phyloP scores from a whole-genome alignment of 441 rosid genomes.

The Euphorbia celastroides region DNA sequence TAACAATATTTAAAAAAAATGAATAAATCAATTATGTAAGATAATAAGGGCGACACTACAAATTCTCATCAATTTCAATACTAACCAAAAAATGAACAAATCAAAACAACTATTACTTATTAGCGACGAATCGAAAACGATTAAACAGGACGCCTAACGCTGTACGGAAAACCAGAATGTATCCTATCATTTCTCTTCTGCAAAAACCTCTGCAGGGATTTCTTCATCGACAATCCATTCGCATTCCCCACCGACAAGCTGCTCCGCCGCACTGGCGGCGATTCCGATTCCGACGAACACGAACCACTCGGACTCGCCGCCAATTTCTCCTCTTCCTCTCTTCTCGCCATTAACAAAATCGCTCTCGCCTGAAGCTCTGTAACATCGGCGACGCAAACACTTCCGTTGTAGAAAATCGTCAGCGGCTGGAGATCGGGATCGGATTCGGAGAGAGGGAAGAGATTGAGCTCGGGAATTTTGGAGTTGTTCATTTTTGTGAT shows the following conservation, averaged over 20 bases:
- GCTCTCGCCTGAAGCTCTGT: conserved; percentile 26
- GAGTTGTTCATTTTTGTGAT: conserved; percentile 16
- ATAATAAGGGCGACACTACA: too few relatives aligned
- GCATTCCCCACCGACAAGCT: too few relatives aligned
- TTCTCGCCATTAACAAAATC: conserved; percentile 17
- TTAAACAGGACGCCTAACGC: not conserved
- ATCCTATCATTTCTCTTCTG: conserved; percentile 30
- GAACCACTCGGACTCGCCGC: not conserved
- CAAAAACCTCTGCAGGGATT: conserved; percentile 64
- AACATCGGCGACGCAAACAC: conserved; percentile 19
- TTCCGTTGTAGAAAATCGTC: conserved; percentile 24
- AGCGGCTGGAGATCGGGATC: conserved; percentile 14
- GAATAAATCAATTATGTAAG: too few relatives aligned
- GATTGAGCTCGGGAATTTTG: conserved; percentile 24
- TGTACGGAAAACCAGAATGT: conserved; percentile 14
- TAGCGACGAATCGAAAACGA: too few relatives aligned
- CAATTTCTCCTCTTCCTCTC: conserved; percentile 13
- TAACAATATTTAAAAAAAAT: too few relatives aligned
- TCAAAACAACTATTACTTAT: too few relatives aligned
- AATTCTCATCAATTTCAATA: too few relatives aligned
- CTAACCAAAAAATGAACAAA: too few relatives aligned
- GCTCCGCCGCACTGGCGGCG: too few relatives aligned
- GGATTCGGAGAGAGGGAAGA: conserved; percentile 12
- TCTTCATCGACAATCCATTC: conserved; percentile 53
- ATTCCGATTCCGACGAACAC: not conserved